phyloP scores from a whole-genome alignment of 805 yeast genomes.

The Torulaspora microellipsoides region DNA sequence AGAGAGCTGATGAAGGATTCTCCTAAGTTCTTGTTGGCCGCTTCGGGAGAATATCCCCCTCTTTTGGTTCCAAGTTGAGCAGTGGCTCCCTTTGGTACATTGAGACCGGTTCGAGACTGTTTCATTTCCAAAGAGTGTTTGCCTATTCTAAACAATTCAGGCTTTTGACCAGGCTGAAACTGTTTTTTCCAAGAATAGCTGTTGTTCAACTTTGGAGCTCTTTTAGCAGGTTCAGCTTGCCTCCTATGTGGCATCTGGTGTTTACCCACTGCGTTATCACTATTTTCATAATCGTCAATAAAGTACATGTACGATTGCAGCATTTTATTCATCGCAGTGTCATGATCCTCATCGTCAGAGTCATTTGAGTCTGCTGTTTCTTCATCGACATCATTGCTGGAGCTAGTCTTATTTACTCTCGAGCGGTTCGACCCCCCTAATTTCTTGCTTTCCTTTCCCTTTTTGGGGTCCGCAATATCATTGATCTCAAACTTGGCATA shows the following conservation, averaged over 20 bases:
- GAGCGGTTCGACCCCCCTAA: constrained; percentile 9
- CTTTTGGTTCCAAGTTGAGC: background rate
- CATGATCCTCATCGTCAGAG: constrained; percentile 15
- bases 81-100: background rate
- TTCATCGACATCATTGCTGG: constrained; percentile 10
- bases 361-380: constrained; percentile 12
- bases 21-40: constrained; percentile 31
- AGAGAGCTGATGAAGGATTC: constrained; percentile 41
- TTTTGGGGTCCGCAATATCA: constrained; percentile 27
- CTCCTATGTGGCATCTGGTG: constrained; percentile 26
- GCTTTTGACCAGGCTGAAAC: constrained; percentile 31
- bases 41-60: constrained; percentile 3
- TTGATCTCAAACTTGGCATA: constrained; percentile 80
- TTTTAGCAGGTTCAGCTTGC: constrained; percentile 3
- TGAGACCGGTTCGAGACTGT: background rate
- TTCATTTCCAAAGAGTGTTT: constrained; percentile 10
- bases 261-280: constrained; percentile 36
- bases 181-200: constrained; percentile 35
- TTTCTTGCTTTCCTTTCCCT: constrained; percentile 25
- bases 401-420: constrained; percentile 13
- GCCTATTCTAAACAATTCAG: constrained; percentile 23
- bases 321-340: constrained; percentile 69
- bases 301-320: constrained; percentile 84
- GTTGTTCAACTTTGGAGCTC: constrained; percentile 9
- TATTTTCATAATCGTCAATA: constrained; percentile 71